Evolutionary conservation across 2,329 filamentous ascomycete species (phyloP), one percentile per base, ranked within the genome.

Genomic region (Trichoderma koningiopsis): DNA sequence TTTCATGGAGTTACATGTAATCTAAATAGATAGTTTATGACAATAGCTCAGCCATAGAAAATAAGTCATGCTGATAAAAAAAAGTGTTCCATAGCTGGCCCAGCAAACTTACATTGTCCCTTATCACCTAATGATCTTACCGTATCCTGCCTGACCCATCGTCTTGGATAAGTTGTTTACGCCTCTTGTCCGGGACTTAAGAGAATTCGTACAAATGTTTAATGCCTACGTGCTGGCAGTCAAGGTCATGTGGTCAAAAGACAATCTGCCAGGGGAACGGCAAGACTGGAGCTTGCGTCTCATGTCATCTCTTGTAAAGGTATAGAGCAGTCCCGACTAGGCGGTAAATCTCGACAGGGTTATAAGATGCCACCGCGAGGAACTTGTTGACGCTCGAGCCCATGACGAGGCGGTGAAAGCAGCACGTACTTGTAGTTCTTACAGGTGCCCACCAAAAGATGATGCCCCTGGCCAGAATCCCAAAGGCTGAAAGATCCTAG

Each of bases 371-470:
- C 19, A 64, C 49, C 24, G 56, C 24, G 49, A 11, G 29, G 22
- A 49, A 56, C 29, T 49, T 55, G 29, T 52, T 47, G 33, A 16
- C 53, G 24, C 60, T 62, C 24, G 59, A 11, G 22, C 40, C 22
- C 22, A 33, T 5, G 10, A 29, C 43, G 49, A 64, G 49, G 61
- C 49, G 49, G 61, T 64, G 61, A 56, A 49, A 43, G 19, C 40
- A 7, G 40, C 40, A 43, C 40, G 61, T 43, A 64, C 49, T 40
- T 64, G 61, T 56, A 56, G 61, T 40, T 64, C 61, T 64, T 56
- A 64, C 61, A 43, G 33, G 49, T 56, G 22, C 29, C 61, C 61
- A 64, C 61, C 49, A 56, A 62, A 33, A 35, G 16, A 56, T 22
- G 8, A 64, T 56, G 24, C 24, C 60, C 61, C 61, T 43, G 47